Conservation (phyloP, 108 stramenopile species). For the Bacterosira constricta region DNA sequence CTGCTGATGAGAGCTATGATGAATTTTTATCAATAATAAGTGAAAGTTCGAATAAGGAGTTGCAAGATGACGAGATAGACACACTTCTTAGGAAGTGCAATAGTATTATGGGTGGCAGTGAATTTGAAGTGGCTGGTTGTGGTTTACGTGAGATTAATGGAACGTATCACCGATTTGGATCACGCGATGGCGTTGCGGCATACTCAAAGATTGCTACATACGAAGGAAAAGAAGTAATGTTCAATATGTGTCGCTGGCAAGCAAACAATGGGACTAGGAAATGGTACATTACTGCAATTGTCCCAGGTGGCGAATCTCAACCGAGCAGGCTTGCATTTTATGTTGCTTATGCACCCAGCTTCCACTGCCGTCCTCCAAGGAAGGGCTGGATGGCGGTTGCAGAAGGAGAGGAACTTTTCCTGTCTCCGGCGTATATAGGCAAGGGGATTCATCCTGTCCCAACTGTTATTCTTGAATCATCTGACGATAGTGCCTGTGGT, state of each 20-base stretch:
- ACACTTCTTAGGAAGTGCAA: too few species aligned
- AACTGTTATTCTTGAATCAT: too few species aligned
- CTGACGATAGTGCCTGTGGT: too few species aligned
- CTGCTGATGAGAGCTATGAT: too few species aligned
- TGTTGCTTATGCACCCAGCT: constrained; percentile 4
- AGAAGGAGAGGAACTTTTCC: constrained; percentile 10
- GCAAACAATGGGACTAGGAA: constrained; percentile 11
- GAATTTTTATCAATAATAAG: too few species aligned
- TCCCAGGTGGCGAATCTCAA: neutral
- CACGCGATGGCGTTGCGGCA: constrained; percentile 2
- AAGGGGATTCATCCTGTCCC: too few species aligned
- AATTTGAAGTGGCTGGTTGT: too few species aligned
- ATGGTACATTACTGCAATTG: constrained; percentile 26
- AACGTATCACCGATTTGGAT: constrained; percentile 14
- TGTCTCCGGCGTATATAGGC: constrained; percentile 6
- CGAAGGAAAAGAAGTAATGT: constrained; percentile 20
- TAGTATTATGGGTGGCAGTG: too few species aligned
- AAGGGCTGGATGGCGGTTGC: constrained; percentile 24
- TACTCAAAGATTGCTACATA: constrained; percentile 15
- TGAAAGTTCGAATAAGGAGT: too few species aligned
- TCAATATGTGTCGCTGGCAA: constrained; percentile 11
- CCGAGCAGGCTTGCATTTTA: constrained; percentile 12
- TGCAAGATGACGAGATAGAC: too few species aligned
- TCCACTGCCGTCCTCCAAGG: constrained; percentile 3
- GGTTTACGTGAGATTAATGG: constrained; percentile 6